Conservation (phyloP, 495 filamentous ascomycete genomes). For the Paragyromitra xinjiangensis region DNA sequence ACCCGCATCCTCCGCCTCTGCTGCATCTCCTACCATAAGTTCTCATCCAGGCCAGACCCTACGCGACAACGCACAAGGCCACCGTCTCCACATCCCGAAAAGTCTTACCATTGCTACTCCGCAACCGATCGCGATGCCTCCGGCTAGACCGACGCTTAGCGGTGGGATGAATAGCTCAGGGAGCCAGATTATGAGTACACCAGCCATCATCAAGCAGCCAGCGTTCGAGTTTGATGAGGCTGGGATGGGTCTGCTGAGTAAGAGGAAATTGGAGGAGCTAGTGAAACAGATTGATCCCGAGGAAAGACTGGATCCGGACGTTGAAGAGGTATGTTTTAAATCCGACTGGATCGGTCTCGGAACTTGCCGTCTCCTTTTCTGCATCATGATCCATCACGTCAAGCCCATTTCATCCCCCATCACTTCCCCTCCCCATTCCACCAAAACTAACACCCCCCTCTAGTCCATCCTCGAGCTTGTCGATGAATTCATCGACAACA, state of each 20-base stretch:
- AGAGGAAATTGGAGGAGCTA: slow-evolving; percentile 95
- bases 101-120: slow-evolving; percentile 74
- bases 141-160: slow-evolving; percentile 75
- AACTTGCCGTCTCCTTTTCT: slow-evolving; percentile 29
- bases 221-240: slow-evolving; percentile 85
- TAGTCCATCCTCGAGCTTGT: slow-evolving; percentile 88
- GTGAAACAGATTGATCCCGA: slow-evolving; percentile 85
- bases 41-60: slow-evolving; percentile 62
- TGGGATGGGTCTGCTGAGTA: slow-evolving; percentile 86
- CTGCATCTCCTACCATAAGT: slow-evolving; percentile 62
- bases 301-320: slow-evolving; percentile 80
- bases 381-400: slow-evolving; percentile 9
- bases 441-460: slow-evolving; percentile 21
- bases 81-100: slow-evolving; percentile 77
- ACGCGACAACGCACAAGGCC: slow-evolving; percentile 59
- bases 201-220: slow-evolving; percentile 81
- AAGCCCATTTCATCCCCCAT: slow-evolving; percentile 6
- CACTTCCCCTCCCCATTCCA: background rate
- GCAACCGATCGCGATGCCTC: slow-evolving; percentile 74
- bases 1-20: slow-evolving; percentile 44
- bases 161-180: slow-evolving; percentile 76
- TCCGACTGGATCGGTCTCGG: background rate
- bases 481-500: slow-evolving; percentile 92
- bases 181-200: slow-evolving; percentile 83
- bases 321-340: slow-evolving; percentile 80